A percentile compares a stretch with the other conserved stretches of the same genome.
phyloP scores from a whole-genome alignment of 495 filamentous ascomycete species.

The Lepraria neglecta region DNA sequence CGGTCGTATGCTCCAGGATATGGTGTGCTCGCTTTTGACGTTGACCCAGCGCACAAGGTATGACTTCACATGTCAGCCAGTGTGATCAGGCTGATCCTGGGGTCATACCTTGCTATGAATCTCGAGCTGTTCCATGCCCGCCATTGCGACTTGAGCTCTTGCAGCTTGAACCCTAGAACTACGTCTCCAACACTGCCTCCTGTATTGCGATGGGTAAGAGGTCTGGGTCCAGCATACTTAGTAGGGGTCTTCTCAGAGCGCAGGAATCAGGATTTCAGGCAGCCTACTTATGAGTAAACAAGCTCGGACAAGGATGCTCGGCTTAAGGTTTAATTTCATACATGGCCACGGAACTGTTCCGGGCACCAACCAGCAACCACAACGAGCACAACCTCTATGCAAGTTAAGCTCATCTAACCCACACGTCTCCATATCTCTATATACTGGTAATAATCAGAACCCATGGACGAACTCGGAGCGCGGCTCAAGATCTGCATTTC shows the following conservation, averaged over 20 bases:
- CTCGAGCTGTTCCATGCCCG: conserved; percentile 93
- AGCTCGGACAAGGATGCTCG: no score
- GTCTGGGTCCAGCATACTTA: neutral
- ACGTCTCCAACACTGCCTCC: neutral
- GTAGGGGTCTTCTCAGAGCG: neutral
- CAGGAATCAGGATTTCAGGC: conserved; percentile 9
- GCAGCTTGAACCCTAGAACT: neutral
- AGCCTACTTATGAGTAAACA: neutral
- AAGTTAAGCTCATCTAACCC: no score
- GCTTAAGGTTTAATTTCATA: no score
- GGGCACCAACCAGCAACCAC: neutral
- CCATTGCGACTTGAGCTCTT: conserved; percentile 50
- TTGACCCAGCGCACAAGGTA: conserved; percentile 97
- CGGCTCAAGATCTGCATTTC: no score
- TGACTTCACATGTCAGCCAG: conserved; percentile 49
- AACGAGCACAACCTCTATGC: no score
- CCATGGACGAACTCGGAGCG: no score
- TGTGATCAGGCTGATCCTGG: neutral
- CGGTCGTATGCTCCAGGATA: conserved; percentile 95
- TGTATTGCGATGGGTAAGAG: no score
- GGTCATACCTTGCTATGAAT: conserved; percentile 86
- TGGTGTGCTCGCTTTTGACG: conserved; percentile 79
- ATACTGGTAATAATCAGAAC: no score
- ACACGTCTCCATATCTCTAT: no score
- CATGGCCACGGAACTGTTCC: no score